Evolutionary conservation across 2,329 filamentous ascomycete genomes (phyloP).

Genomic region (Curvularia lunata): DNA sequence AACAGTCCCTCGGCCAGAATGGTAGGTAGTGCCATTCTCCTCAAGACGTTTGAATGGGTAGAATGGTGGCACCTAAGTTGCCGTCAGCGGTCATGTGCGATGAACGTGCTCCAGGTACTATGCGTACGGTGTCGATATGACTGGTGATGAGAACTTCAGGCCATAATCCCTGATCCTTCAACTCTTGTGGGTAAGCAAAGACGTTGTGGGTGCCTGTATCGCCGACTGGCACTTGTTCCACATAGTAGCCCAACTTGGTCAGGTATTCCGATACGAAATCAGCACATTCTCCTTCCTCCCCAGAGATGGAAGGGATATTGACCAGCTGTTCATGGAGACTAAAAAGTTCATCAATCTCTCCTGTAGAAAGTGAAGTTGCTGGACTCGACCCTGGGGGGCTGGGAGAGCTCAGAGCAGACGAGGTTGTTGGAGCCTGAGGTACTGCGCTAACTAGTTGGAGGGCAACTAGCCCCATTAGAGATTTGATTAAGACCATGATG

Average conservation of each 20-base stretch:
- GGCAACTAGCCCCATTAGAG: slow-evolving; percentile 2
- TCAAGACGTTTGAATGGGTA: slow-evolving; percentile 66
- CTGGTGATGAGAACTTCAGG: slow-evolving; percentile 70
- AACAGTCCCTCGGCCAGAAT: slow-evolving; percentile 72
- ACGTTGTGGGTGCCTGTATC: slow-evolving; percentile 71
- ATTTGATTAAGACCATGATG: slow-evolving; percentile 6
- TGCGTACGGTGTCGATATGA: slow-evolving; percentile 73
- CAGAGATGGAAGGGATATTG: slow-evolving; percentile 45
- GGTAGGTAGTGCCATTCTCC: slow-evolving; percentile 58
- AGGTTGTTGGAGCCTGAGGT: slow-evolving; percentile 13
- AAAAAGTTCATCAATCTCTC: slow-evolving; percentile 32
- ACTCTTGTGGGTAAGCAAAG: slow-evolving; percentile 64
- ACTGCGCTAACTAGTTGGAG: slow-evolving; percentile 3
- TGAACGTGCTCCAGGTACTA: not conserved
- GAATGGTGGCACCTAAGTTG: slow-evolving; percentile 59
- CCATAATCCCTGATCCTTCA: slow-evolving; percentile 48
- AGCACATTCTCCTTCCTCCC: slow-evolving; percentile 71
- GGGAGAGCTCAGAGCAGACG: slow-evolving; percentile 12
- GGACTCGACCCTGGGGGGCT: slow-evolving; percentile 3
- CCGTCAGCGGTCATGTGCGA: not conserved
- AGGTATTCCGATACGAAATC: slow-evolving; percentile 72
- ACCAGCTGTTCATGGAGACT: slow-evolving; percentile 33
- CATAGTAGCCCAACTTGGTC: slow-evolving; percentile 55
- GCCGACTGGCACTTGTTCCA: slow-evolving; percentile 54
- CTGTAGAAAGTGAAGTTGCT: slow-evolving; percentile 14